Percentiles rank a stretch among this genome's conserved stretches.
Evolutionary conservation across 2,329 filamentous ascomycete species (phyloP).

Genomic region (Cladosporium sp.): DNA sequence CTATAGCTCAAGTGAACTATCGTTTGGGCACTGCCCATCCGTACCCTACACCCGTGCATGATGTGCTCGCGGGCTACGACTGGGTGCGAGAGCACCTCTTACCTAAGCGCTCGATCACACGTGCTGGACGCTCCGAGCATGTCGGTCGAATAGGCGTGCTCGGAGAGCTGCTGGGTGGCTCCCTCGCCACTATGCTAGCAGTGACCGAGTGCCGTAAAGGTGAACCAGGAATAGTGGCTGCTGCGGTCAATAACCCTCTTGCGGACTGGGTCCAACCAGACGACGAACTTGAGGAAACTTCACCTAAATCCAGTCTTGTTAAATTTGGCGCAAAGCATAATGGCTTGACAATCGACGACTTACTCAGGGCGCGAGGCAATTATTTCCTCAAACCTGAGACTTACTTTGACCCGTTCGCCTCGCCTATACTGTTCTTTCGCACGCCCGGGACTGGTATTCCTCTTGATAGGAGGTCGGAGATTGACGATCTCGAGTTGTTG

Average conservation of each 20-base stretch:
- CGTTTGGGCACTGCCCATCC: slow-evolving; percentile 33
- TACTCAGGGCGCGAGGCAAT: slow-evolving; percentile 32
- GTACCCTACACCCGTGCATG: slow-evolving; percentile 46
- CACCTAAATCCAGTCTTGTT: slow-evolving; percentile 15
- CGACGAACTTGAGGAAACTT: slow-evolving; percentile 24
- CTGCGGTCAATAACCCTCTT: slow-evolving; percentile 45
- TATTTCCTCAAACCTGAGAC: slow-evolving; percentile 41
- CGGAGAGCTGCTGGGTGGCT: slow-evolving; percentile 46
- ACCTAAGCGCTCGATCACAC: slow-evolving; percentile 23
- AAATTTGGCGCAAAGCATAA: background rate
- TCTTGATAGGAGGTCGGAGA: slow-evolving; percentile 6
- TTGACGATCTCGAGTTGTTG: slow-evolving; percentile 32
- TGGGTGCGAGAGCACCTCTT: slow-evolving; percentile 41
- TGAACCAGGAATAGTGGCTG: slow-evolving; percentile 40
- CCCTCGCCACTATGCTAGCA: slow-evolving; percentile 46
- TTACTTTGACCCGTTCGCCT: slow-evolving; percentile 49
- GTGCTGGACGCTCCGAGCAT: slow-evolving; percentile 23
- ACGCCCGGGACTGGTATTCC: slow-evolving; percentile 33
- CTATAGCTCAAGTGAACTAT: slow-evolving; percentile 45
- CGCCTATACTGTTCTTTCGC: slow-evolving; percentile 49
- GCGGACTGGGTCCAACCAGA: slow-evolving; percentile 41
- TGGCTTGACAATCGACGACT: slow-evolving; percentile 14
- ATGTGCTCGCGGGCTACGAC: slow-evolving; percentile 45
- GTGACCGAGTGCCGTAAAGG: slow-evolving; percentile 46
- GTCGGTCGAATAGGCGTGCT: slow-evolving; percentile 39